Conservation (phyloP, 2,329 filamentous ascomycete genomes). For the Fusarium mangiferae region DNA sequence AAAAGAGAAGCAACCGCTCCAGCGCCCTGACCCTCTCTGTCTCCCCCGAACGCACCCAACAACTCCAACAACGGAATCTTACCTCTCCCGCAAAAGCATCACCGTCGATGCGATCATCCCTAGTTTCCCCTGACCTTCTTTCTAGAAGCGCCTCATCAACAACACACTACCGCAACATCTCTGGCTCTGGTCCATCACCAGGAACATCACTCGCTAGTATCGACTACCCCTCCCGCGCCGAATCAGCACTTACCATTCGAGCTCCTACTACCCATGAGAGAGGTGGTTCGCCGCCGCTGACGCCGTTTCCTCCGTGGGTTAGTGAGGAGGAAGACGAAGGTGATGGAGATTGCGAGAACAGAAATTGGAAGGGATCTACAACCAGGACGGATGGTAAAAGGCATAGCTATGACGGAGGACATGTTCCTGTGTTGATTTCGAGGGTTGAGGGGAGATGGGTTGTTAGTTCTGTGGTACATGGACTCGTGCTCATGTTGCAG, state of each 20-base stretch:
- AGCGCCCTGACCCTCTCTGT: conserved; percentile 24
- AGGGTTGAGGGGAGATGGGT: conserved; percentile 25
- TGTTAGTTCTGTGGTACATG: conserved; percentile 40
- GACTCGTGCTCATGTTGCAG: conserved; percentile 43
- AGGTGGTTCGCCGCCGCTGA: conserved; percentile 35
- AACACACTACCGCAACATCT: conserved; percentile 13
- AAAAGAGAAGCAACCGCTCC: conserved; percentile 26
- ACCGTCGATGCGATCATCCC: conserved; percentile 5
- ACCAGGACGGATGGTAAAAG: neutral
- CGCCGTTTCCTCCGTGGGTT: conserved; percentile 44
- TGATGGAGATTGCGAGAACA: conserved; percentile 24
- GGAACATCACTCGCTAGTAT: conserved; percentile 10
- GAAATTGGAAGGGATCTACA: conserved; percentile 15
- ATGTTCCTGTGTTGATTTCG: conserved; percentile 4
- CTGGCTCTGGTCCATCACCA: conserved; percentile 1
- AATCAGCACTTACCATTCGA: conserved; percentile 35
- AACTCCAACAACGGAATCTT: conserved; percentile 4
- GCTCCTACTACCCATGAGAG: conserved; percentile 17
- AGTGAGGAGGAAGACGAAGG: conserved; percentile 32
- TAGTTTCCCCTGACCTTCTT: conserved; percentile 17
- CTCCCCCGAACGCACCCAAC: conserved; percentile 16
- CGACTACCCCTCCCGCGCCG: conserved; percentile 26
- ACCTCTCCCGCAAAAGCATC: conserved; percentile 11
- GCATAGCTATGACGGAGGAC: neutral
- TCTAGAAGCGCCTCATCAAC: conserved; percentile 8